phyloP scores from a whole-genome alignment of 2,329 filamentous ascomycete genomes.

The Hymenotorrendiella dingleyae region DNA sequence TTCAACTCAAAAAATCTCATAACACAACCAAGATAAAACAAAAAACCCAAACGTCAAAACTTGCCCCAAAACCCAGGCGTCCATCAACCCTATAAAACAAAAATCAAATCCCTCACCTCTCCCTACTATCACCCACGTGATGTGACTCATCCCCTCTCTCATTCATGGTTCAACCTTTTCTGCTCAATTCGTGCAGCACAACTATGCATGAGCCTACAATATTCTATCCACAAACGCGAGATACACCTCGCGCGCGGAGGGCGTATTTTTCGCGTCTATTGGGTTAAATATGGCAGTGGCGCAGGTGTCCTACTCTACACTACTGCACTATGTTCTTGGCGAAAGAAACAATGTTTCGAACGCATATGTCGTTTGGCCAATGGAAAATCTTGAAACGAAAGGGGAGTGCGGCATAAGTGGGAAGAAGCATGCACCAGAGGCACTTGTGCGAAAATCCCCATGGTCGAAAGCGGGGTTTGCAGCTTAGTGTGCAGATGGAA shows the following conservation, averaged over 20 bases:
- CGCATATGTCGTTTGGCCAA: too few relatives aligned
- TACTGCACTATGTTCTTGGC: not conserved
- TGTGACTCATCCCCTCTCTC: slow-evolving; percentile 1
- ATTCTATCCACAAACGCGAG: slow-evolving; percentile 5
- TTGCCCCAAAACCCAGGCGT: too few relatives aligned
- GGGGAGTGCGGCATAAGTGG: not conserved
- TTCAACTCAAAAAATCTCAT: not conserved
- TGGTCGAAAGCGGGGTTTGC: not conserved
- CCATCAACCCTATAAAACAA: slow-evolving; percentile 1
- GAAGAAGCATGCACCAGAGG: too few relatives aligned
- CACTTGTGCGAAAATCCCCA: too few relatives aligned
- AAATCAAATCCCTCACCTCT: not conserved
- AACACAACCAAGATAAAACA: not conserved
- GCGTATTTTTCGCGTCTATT: slow-evolving; percentile 20
- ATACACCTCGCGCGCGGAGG: slow-evolving; percentile 13
- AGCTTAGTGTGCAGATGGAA: not conserved
- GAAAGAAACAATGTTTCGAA: not conserved
- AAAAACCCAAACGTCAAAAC: not conserved
- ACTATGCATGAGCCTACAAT: too few relatives aligned
- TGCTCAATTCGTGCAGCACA: not conserved
- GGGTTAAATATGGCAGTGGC: slow-evolving; percentile 10
- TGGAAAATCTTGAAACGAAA: slow-evolving; percentile 3
- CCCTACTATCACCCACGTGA: slow-evolving; percentile 7
- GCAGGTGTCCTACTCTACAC: slow-evolving; percentile 4
- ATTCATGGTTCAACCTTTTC: not conserved